Conservation (phyloP, 768 basidiomycete species). For the Agrocybe pediades region DNA sequence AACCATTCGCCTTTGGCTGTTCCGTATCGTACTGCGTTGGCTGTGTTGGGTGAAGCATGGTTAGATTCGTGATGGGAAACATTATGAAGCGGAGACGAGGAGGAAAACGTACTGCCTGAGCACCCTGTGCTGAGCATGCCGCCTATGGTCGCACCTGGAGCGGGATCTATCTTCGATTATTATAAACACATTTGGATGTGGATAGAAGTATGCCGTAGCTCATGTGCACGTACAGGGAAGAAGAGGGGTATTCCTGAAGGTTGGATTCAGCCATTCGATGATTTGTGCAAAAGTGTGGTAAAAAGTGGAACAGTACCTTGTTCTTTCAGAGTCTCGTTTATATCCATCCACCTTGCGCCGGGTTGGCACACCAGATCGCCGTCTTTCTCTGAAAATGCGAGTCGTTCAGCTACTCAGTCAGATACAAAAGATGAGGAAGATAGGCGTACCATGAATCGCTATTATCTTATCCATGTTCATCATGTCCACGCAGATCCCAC, state of each 20-base stretch:
- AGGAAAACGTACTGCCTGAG: constrained; percentile 65
- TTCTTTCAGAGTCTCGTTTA: constrained; percentile 67
- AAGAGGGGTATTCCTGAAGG: constrained; percentile 70
- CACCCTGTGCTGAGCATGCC: constrained; percentile 89
- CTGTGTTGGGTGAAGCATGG: constrained; percentile 29
- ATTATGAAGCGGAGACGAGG: not conserved
- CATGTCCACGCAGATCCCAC: constrained; percentile 82
- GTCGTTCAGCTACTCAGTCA: not conserved
- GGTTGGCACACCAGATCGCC: constrained; percentile 77
- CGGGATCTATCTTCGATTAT: constrained; percentile 64
- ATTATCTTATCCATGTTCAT: constrained; percentile 79
- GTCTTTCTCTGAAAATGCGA: constrained; percentile 56
- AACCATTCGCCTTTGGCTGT: constrained; percentile 93
- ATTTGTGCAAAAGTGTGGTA: not conserved
- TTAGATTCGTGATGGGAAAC: not conserved
- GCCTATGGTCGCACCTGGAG: constrained; percentile 79
- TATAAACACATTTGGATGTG: not conserved
- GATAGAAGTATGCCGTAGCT: not conserved
- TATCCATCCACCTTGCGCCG: constrained; percentile 69
- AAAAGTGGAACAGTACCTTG: constrained; percentile 38
- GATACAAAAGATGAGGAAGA: too few species aligned
- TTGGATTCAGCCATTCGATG: not conserved
- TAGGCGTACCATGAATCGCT: constrained; percentile 59
- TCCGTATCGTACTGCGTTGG: constrained; percentile 84
- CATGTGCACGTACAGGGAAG: constrained; percentile 78